Conservation (phyloP, 805 yeast species). For the Kockiozyma suomiensis region DNA sequence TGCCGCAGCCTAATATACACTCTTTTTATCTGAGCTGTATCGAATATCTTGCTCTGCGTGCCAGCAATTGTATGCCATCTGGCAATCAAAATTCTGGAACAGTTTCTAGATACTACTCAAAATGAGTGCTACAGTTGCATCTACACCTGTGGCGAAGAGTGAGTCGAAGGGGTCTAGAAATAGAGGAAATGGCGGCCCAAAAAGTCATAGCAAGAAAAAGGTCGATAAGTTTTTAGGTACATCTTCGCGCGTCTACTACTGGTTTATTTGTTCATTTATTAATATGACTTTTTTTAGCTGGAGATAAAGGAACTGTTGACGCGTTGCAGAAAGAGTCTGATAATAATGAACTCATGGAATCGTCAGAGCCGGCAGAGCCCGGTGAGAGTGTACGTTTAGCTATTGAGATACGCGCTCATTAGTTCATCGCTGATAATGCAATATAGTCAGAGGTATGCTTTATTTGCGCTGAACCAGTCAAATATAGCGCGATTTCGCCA, state of each 20-base stretch:
- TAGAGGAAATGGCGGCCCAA: not conserved
- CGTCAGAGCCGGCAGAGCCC: constrained; percentile 22
- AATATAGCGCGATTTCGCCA: constrained; percentile 69
- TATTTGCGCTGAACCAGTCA: constrained; percentile 77
- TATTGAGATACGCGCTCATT: not conserved
- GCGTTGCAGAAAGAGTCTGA: constrained; percentile 3
- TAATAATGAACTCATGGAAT: constrained; percentile 18
- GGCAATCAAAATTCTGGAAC: not conserved
- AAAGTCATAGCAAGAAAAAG: constrained; percentile 5
- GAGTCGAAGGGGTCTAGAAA: not conserved
- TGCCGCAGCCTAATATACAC: too few relatives aligned
- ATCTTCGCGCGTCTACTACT: not conserved
- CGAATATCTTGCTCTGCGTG: not conserved
- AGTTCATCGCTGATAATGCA: not conserved
- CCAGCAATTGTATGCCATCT: not conserved
- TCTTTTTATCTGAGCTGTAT: too few relatives aligned
- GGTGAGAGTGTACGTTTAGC: constrained; percentile 22
- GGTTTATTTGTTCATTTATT: too few relatives aligned
- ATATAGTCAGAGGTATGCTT: constrained; percentile 55
- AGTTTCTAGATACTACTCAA: not conserved
- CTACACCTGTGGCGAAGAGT: not conserved
- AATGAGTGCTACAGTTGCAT: not conserved
- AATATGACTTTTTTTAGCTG: constrained; percentile 7
- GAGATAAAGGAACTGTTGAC: constrained; percentile 23
- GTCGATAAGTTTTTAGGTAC: constrained; percentile 24